Base-by-base conservation (phyloP, 192 early-diverging fungal species). In the Gryganskiella cystojenkinii region DNA sequence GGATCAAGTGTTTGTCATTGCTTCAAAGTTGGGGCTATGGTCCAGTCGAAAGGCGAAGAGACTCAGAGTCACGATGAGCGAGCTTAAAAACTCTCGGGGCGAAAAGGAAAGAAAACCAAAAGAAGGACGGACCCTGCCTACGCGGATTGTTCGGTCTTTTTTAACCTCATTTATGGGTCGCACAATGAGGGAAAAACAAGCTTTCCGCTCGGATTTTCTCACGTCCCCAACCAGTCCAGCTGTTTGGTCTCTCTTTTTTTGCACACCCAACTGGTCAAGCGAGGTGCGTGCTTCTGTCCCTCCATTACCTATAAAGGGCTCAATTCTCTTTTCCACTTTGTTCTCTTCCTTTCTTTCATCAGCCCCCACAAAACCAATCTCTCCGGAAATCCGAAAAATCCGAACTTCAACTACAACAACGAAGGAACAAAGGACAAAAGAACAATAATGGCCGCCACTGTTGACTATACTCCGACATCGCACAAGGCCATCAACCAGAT, bases 401-500 rank as follows among this genome's bases (percentile, higher is more conserved):
- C n/a, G n/a, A 31, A 14, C 28, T 31, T 31, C 52, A 24, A 54
- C 20, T 15, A 62, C 17, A 14, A 34, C 3, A 10, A 22, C 0
- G 2, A 27, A 64, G 7, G 15, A 57, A 7, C 9, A 46, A 37
- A 57, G 14, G 25, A 22, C 24, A 67, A 6, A 47, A 2, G 3
- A 46, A 49, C 1, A 44, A 35, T 31, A 4, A 57, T 53, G 49
- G 42, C 57, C 50, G 30, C 30, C 15, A 20, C 55, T 19, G 55
- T 15, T 27, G 54, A 63, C 3, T 76, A 63, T 52, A 76, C 72
- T 17, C 72, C 72, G 33, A 63, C 64, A 9, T 63, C 64, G 17
- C 67, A 69, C 44, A 81, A 81, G 45, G 71, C 64, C 25, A 81
- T 81, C 50, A 81, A 81, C 56, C 64, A 64, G 37, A 56, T 81